Evolutionary conservation across 345 rosid species (phyloP), one percentile per base, ranked within the genome.

Genomic region (Fremontodendron californicum): DNA sequence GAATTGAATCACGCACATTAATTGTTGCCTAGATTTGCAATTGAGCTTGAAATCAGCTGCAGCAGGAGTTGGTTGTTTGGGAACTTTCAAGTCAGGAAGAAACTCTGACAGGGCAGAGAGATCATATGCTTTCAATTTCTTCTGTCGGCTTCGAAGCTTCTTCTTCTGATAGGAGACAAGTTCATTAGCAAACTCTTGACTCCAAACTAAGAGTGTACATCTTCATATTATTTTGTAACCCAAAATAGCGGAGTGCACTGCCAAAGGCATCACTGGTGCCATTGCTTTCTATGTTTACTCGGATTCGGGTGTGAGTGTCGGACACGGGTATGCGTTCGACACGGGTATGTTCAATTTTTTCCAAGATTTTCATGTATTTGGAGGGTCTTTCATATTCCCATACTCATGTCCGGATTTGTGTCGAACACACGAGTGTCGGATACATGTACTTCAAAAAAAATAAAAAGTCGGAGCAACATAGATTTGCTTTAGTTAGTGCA

Each of bases 111-210:
- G 94, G 19, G 77, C 23, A 46, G 99, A 78, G 74, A 96, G 91
- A 71, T 92, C 91, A 80, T 86, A 89, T 23, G 87, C 92, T 81
- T 88, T 92, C 83, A 92, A 84, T 79, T 90, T 93, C 84, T 85
- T 90, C 80, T 89, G 93, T 19, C 92, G 87, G 27, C 91, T 80
- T 12, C 86, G 85, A 25, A 68, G 78, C 72, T 85, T 90, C 81
- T 83, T 88, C 69, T 87, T 91, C 91, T 90, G 90, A 35, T 67
- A 40, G 45, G 72, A 79, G 25, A 65, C 0, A 18, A 9, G 27
- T 52, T 7, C 49, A 45, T 76, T 63, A 70, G 68, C 52, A 39
- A 52, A 62, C 15, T 73, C 35, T n/a, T 15, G 9, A 11, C 13
- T 15, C 21, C 9, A 58, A 54, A 58, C n/a, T 13, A 39, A 73